phyloP scores from a whole-genome alignment of 2,329 filamentous ascomycete species.

The Colletotrichum magnum region DNA sequence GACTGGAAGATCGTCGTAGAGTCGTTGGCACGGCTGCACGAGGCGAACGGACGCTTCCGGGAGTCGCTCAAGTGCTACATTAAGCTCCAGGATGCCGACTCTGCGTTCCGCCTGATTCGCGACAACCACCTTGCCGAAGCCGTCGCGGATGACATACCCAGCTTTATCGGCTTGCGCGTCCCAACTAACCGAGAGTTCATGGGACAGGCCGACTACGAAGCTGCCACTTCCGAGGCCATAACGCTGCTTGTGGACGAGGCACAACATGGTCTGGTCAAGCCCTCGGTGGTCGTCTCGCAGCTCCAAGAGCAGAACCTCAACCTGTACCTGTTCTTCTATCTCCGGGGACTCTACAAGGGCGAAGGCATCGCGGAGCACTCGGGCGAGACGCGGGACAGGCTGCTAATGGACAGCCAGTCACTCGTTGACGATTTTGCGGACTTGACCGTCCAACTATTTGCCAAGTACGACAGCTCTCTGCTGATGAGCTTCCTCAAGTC shows the following conservation, averaged over 20 bases:
- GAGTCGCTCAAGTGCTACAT: slow-evolving; percentile 94
- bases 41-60: slow-evolving; percentile 83
- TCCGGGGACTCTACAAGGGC: slow-evolving; percentile 87
- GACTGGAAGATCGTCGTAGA: slow-evolving; percentile 95
- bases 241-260: slow-evolving; percentile 91
- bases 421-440: slow-evolving; percentile 91
- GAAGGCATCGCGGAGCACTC: slow-evolving; percentile 71
- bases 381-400: slow-evolving; percentile 68
- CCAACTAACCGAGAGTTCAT: slow-evolving; percentile 78
- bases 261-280: slow-evolving; percentile 86
- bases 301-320: slow-evolving; percentile 76
- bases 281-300: slow-evolving; percentile 83
- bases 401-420: slow-evolving; percentile 72
- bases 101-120: slow-evolving; percentile 86
- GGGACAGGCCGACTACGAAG: slow-evolving; percentile 79
- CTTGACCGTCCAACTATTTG: slow-evolving; percentile 87
- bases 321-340: slow-evolving; percentile 92
- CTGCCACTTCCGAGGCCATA: slow-evolving; percentile 86
- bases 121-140: slow-evolving; percentile 93
- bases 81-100: slow-evolving; percentile 90
- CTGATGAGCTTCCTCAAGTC: slow-evolving; percentile 90
- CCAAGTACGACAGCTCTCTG: slow-evolving; percentile 82
- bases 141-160: slow-evolving; percentile 89
- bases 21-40: slow-evolving; percentile 85
- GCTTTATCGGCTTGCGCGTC: slow-evolving; percentile 90